A percentile compares a stretch with the other conserved stretches of the same genome.
phyloP scores from a whole-genome alignment of 352 stramenopile genomes.

The Phytophthora megakarya region DNA sequence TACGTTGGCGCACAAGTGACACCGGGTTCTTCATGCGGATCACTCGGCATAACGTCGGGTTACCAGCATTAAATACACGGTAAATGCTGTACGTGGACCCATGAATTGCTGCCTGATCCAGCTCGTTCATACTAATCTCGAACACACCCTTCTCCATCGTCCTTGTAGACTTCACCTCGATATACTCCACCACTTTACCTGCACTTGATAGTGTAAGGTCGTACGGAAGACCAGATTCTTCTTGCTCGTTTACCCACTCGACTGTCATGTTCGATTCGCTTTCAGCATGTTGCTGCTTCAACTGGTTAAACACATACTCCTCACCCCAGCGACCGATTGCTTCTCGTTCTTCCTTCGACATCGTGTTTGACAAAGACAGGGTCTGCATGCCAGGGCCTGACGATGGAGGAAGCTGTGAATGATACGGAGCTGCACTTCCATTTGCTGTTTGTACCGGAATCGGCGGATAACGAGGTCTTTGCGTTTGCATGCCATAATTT shows the following conservation, averaged over 20 bases:
- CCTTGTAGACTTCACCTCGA: constrained; percentile 87
- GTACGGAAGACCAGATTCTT: constrained; percentile 86
- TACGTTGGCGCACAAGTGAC: constrained; percentile 79
- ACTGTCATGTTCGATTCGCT: constrained; percentile 48
- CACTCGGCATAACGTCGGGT: constrained; percentile 69
- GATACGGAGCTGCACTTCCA: constrained; percentile 14
- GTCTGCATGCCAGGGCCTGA: constrained; percentile 17
- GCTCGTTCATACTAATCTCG: constrained; percentile 90
- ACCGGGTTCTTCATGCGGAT: constrained; percentile 87
- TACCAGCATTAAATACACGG: constrained; percentile 84
- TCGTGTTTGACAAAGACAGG: constrained; percentile 49
- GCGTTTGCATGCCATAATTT: constrained; percentile 22
- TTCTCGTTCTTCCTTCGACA: constrained; percentile 75
- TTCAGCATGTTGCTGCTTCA: constrained; percentile 50
- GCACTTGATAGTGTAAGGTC: constrained; percentile 65
- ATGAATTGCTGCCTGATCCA: constrained; percentile 80
- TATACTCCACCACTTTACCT: constrained; percentile 71
- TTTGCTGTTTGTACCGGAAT: constrained; percentile 7
- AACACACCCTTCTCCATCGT: constrained; percentile 89
- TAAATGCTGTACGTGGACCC: constrained; percentile 86
- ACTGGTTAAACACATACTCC: constrained; percentile 81
- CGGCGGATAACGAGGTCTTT: constrained; percentile 19
- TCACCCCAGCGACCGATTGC: constrained; percentile 87
- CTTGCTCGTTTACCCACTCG: constrained; percentile 77
- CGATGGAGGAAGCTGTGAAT: constrained; percentile 12